Conservation (phyloP, 441 rosid species). For the Gossypium davidsonii region DNA sequence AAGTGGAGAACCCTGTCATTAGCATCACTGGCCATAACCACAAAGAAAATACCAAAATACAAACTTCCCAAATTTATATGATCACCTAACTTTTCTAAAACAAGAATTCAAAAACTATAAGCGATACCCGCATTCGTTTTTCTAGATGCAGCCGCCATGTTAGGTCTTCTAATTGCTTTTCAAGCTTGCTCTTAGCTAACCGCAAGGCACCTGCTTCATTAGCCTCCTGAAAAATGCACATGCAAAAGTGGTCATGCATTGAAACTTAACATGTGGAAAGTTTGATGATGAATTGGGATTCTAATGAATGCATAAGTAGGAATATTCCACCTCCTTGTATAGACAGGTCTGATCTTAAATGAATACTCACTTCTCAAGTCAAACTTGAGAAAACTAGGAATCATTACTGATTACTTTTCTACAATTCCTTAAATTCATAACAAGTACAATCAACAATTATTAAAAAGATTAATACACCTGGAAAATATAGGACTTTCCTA, state of each 20-base stretch:
- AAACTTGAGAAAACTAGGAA: background rate
- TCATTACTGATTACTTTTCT: background rate
- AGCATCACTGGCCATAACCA: background rate
- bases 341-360: background rate
- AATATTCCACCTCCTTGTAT: background rate
- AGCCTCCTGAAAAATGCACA: conserved; percentile 58
- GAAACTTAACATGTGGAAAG: background rate
- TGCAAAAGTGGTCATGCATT: background rate
- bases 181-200: conserved; percentile 88
- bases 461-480: background rate
- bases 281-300: background rate
- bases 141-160: conserved; percentile 88
- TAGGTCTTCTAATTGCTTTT: conserved; percentile 89
- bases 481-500: background rate
- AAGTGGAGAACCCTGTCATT: background rate
- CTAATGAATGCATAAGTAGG: background rate
- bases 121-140: conserved; percentile 77
- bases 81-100: conserved; percentile 3
- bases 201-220: conserved; percentile 93
- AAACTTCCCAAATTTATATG: background rate
- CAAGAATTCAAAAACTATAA: conserved; percentile 18
- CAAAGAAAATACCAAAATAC: background rate
- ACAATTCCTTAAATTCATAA: background rate
- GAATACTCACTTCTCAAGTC: background rate
- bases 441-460: background rate